Evolutionary conservation across 306 rosid species (phyloP), one percentile per base, ranked within the genome.

Genomic region (Lathyrus aphaca): DNA sequence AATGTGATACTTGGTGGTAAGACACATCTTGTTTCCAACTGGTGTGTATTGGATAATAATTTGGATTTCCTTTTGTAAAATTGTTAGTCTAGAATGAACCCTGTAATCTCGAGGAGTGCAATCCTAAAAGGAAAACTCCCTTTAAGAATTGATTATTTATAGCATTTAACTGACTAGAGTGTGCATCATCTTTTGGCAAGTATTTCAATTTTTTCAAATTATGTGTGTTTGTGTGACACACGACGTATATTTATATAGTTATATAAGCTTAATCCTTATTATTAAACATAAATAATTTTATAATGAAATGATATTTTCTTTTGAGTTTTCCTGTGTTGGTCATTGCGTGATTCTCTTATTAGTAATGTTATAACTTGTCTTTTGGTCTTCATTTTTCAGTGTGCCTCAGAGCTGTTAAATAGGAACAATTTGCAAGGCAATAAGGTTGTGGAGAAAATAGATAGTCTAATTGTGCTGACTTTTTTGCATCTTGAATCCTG

Each of bases 401-500:
- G 82, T 72, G 68, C 89, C 8, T 67, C 83, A 73, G 88, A 89
- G 69, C 21, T 71, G 5, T 71, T 84, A 55, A 79, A 77, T 54
- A 57, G 80, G 72, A 85, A 74, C 64, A 63, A 74, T 55, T 64
- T 76, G 50, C 77, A 74, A 72, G 88, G 84, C 42, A 83, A 81
- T 17, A 3, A 17, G 29, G 74, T 65, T 75, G 91, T 84, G 37
- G 96, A 88, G 69, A 87, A 81, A 53, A 77, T 94, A 64, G 99
- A 94, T 80, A 82, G 91, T 81, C 69, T 94, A 63, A 84, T 94
- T 74, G 92, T 74, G 57, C 73, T 84, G 63, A 84, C 86, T 12
- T 83, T 94, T 79, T 87, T 88, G 80, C 97, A 94, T 79, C 95
- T 94, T 62, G 88, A 94, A 75, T 74, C 89, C 67, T 85, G 96